These are phyloP conservation scores for Vitis rotundifolia DNA, from an alignment of 164 flowering plant genomes.

Conservation along the genomic window DNA sequence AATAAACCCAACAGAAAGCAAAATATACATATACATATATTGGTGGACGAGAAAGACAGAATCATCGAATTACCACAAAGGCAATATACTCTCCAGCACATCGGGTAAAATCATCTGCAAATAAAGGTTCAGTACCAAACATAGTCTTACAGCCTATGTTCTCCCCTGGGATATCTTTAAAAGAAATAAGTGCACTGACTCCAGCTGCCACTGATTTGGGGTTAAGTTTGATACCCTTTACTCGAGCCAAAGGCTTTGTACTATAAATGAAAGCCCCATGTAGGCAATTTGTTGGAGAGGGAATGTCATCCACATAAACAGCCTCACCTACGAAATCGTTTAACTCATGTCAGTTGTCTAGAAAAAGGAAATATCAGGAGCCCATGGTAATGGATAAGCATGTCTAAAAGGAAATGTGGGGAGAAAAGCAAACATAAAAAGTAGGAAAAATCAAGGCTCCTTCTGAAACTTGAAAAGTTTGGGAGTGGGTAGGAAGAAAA, in stretches of 20 bases:
- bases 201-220: constrained; percentile 38
- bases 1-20: too few relatives aligned
- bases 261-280: constrained; percentile 83
- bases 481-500: too few relatives aligned
- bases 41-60: neutral
- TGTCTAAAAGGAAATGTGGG: too few relatives aligned
- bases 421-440: too few relatives aligned
- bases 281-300: constrained; percentile 77
- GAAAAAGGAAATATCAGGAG: neutral
- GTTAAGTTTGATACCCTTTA: constrained; percentile 49
- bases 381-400: too few relatives aligned
- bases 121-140: constrained; percentile 68
- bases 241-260: constrained; percentile 70
- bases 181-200: constrained; percentile 52
- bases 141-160: constrained; percentile 55
- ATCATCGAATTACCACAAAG: constrained; percentile 58
- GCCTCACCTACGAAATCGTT: constrained; percentile 73
- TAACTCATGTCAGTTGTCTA: too few relatives aligned
- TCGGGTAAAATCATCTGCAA: constrained; percentile 65
- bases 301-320: constrained; percentile 87
- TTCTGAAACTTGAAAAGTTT: too few relatives aligned
- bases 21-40: too few relatives aligned
- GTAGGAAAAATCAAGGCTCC: too few relatives aligned
- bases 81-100: constrained; percentile 77
- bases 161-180: constrained; percentile 77